These are phyloP conservation scores for Aspergillus tamarii DNA, from an alignment of 2,329 filamentous ascomycete genomes.

Conservation along the genomic window DNA sequence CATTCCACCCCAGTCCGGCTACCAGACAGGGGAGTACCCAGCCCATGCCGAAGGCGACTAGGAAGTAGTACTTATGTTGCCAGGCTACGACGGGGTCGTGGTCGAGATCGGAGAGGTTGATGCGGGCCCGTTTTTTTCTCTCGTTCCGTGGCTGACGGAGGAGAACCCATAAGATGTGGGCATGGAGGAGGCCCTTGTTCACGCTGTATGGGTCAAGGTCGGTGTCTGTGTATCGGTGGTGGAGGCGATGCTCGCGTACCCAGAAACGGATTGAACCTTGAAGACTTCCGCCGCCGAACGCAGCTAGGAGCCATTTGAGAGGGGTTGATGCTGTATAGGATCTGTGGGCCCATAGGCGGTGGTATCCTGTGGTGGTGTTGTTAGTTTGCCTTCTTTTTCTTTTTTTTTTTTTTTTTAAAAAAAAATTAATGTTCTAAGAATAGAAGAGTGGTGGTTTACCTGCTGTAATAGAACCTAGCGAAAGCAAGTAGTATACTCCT, in stretches of 20 bases:
- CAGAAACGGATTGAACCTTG: conserved; percentile 14
- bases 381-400: background rate
- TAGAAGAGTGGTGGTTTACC: background rate
- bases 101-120: conserved; percentile 9
- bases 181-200: conserved; percentile 5
- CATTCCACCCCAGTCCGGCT: conserved; percentile 75
- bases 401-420: too few species aligned
- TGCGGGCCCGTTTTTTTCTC: background rate
- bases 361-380: conserved; percentile 13
- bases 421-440: too few species aligned
- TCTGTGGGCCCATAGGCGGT: conserved; percentile 15
- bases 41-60: conserved; percentile 47
- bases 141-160: background rate
- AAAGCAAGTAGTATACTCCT: conserved; percentile 7
- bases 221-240: conserved; percentile 17
- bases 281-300: conserved; percentile 6
- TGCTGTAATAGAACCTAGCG: conserved; percentile 3
- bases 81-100: conserved; percentile 6
- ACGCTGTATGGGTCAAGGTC: conserved; percentile 11
- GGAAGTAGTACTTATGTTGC: conserved; percentile 11
- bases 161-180: conserved; percentile 14
- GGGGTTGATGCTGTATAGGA: conserved; percentile 4
- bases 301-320: conserved; percentile 8
- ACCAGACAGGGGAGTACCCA: conserved; percentile 74
- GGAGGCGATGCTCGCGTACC: conserved; percentile 11